phyloP scores from a whole-genome alignment of 176 grass and related monocot genomes.

The Oryza glaberrima region DNA sequence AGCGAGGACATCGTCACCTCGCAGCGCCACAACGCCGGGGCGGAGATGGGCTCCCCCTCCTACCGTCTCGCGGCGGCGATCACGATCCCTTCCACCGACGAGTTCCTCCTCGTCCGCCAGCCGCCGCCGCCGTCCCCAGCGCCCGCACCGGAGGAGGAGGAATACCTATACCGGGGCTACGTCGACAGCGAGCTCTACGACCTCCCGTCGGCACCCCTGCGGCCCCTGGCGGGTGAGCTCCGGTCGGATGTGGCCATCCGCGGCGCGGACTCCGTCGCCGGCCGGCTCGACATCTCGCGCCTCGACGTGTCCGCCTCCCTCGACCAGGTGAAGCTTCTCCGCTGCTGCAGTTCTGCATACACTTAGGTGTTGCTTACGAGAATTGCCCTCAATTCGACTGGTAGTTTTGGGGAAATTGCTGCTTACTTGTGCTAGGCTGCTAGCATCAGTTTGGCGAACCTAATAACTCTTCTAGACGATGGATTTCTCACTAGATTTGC shows the following conservation, averaged over 20 bases:
- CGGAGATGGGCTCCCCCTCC: conserved; percentile 45
- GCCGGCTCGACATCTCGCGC: conserved; percentile 52
- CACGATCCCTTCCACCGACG: conserved; percentile 48
- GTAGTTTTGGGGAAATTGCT: not conserved
- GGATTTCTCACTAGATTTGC: conserved; percentile 53
- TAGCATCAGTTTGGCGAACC: not conserved
- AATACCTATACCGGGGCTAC: conserved; percentile 57
- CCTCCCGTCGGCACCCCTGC: conserved; percentile 71
- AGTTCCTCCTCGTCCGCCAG: conserved; percentile 71
- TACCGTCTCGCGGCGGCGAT: conserved; percentile 66
- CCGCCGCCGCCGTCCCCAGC: conserved; percentile 47
- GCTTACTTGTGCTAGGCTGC: not conserved
- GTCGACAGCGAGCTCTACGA: conserved; percentile 90
- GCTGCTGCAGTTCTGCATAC: not conserved
- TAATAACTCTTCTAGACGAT: not conserved
- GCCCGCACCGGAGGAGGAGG: conserved; percentile 41
- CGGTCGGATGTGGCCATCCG: conserved; percentile 44
- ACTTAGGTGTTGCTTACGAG: not conserved
- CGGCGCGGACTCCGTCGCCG: conserved; percentile 43
- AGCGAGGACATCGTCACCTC: not conserved
- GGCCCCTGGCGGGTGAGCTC: conserved; percentile 30
- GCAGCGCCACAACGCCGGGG: not conserved
- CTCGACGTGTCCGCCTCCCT: conserved; percentile 67
- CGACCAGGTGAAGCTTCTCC: conserved; percentile 47
- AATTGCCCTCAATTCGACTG: not conserved